Base-by-base conservation (phyloP, 2,329 filamentous ascomycete species). In the Tolypocladium tropicale region DNA sequence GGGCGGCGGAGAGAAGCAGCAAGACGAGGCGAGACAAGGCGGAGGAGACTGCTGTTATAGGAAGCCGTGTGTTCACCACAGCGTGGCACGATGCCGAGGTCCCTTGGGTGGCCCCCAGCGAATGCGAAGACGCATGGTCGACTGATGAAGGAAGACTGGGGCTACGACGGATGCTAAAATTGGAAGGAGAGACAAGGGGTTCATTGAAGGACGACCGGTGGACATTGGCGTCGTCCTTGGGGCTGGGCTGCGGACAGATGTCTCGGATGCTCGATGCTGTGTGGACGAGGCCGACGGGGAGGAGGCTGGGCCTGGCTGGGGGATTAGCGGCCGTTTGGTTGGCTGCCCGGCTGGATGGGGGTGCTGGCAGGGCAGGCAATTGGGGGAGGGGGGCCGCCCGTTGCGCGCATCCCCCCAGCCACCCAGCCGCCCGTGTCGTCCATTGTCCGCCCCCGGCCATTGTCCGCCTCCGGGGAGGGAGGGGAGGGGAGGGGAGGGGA, bases 111-210 rank as follows among this genome's bases (percentile, higher is more conserved):
- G 34, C 6, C 11, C n/a, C n/a, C n/a, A 33, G 32, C n/a, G 37
- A 41, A 21, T 1, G 41, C 10, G 43, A 12, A 28, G 9, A 25
- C 41, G 21, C 41, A 46, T 23, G n/a, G 18, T 2, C 37, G 9
- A 43, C 21, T 10, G n/a, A n/a, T n/a, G n/a, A n/a, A n/a, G n/a
- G n/a, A n/a, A n/a, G n/a, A n/a, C n/a, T n/a, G n/a, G n/a, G 43
- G 43, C 25, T 48, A 6, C 16, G 46, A 18, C 2, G 46, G 25
- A 30, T 36, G 49, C 49, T 52, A 52, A 51, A 52, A 52, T 52
- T 52, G 50, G 49, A 48, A 48, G 18, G 51, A 36, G 51, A 53
- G 51, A 39, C 51, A 53, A 18, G 51, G n/a, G n/a, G n/a, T n/a
- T n/a, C 51, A n/a, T 53, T 33, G 28, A 52, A 43, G 39, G 39